These are phyloP conservation scores for Coemansia sp. DNA, from an alignment of 192 early-diverging fungal genomes.

Conservation along the genomic window DNA sequence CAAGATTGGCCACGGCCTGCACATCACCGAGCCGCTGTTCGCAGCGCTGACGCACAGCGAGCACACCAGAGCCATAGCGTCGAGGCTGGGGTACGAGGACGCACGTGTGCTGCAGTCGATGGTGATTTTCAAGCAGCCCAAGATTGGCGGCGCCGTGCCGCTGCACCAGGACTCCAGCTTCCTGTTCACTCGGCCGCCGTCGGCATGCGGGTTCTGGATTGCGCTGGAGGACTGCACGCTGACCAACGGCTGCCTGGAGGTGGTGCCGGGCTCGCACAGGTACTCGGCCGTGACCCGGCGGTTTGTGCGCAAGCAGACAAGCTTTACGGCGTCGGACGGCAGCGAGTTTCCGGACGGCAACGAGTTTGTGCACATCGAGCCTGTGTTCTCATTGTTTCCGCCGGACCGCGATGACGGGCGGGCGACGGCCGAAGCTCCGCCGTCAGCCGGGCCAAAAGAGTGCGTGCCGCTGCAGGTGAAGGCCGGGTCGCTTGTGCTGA, in stretches of 20 bases:
- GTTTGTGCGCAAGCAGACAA: slow-evolving; percentile 26
- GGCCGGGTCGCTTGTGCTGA: slow-evolving; percentile 77
- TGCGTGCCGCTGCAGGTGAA: slow-evolving; percentile 23
- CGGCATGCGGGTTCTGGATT: slow-evolving; percentile 87
- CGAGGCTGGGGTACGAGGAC: slow-evolving; percentile 61
- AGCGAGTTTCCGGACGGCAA: slow-evolving; percentile 12
- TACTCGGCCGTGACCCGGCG: slow-evolving; percentile 42
- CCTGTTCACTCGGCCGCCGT: slow-evolving; percentile 82
- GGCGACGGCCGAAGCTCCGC: background rate
- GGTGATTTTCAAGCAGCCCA: slow-evolving; percentile 81
- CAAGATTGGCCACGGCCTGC: slow-evolving; percentile 89
- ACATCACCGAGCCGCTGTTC: slow-evolving; percentile 78
- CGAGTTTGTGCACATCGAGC: slow-evolving; percentile 36
- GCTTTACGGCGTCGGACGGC: background rate
- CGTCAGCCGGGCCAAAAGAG: background rate
- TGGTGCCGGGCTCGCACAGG: slow-evolving; percentile 82
- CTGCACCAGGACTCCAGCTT: slow-evolving; percentile 91
- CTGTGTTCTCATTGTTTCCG: slow-evolving; percentile 20
- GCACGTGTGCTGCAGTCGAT: slow-evolving; percentile 85
- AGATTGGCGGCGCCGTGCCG: slow-evolving; percentile 69
- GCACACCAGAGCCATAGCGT: slow-evolving; percentile 55
- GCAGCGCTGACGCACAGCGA: slow-evolving; percentile 59
- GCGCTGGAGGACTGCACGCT: slow-evolving; percentile 89
- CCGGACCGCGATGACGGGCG: background rate
- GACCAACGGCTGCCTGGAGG: slow-evolving; percentile 83